phyloP scores from a whole-genome alignment of 768 basidiomycete genomes.

The Phaffia australis region DNA sequence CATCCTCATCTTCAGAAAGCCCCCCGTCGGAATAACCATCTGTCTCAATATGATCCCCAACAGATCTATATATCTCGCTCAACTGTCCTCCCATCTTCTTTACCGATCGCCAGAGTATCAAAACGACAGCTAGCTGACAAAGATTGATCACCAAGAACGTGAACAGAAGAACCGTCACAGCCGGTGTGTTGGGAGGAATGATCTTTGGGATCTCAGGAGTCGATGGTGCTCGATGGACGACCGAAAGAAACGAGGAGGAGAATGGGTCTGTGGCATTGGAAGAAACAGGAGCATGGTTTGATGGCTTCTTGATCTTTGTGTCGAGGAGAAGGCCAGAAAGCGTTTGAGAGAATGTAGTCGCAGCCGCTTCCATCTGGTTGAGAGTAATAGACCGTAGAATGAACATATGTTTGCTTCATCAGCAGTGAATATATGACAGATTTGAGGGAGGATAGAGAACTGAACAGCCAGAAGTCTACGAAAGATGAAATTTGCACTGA shows the following conservation, averaged over 20 bases:
- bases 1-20: slow-evolving; percentile 1
- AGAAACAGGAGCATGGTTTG: not conserved
- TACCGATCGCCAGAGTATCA: slow-evolving; percentile 41
- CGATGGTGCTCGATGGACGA: slow-evolving; percentile 45
- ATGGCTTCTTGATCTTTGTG: slow-evolving; percentile 35
- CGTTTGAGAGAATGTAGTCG: slow-evolving; percentile 61
- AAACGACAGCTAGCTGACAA: slow-evolving; percentile 48
- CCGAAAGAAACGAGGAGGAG: slow-evolving; percentile 1
- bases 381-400: not conserved
- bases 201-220: slow-evolving; percentile 48
- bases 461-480: slow-evolving; percentile 1
- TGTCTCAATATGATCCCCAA: not conserved
- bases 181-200: slow-evolving; percentile 25
- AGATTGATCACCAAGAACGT: slow-evolving; percentile 51
- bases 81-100: too few relatives aligned
- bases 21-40: not conserved
- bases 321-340: slow-evolving; percentile 62
- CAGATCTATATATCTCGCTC: not conserved
- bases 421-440: not conserved
- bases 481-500: slow-evolving; percentile 37
- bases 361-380: slow-evolving; percentile 58
- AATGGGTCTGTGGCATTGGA: not conserved
- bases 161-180: slow-evolving; percentile 50
- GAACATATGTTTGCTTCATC: not conserved
- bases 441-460: not conserved